Evolutionary conservation across 345 rosid species (phyloP).

Genomic region (Camelina sativa): DNA sequence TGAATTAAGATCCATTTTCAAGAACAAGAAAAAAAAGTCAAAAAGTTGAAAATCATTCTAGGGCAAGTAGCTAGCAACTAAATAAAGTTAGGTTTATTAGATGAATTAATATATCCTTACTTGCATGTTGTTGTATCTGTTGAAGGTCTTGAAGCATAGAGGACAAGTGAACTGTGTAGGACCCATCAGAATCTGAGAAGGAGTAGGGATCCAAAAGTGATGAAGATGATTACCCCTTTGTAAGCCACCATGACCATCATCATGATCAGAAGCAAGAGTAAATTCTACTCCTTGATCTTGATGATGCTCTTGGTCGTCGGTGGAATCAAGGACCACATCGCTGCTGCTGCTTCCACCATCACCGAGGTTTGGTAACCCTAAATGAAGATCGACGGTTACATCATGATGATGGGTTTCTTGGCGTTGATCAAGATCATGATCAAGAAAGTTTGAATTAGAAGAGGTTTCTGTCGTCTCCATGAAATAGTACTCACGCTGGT

Average conservation of each 20-base stretch:
- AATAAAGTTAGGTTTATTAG: constrained; percentile 28
- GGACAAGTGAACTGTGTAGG: constrained; percentile 99
- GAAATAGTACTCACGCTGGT: constrained; percentile 50
- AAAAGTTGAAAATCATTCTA: constrained; percentile 30
- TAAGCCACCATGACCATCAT: constrained; percentile 40
- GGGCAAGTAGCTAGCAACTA: constrained; percentile 13
- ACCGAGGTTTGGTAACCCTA: constrained; percentile 71
- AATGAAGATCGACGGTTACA: constrained; percentile 79
- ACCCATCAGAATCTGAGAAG: constrained; percentile 94
- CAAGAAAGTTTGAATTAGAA: constrained; percentile 33
- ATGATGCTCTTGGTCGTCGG: constrained; percentile 32
- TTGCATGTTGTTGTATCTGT: constrained; percentile 99
- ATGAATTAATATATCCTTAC: constrained; percentile 44
- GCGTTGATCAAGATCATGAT: constrained; percentile 43
- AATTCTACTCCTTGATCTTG: constrained; percentile 56
- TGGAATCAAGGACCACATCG: constrained; percentile 33
- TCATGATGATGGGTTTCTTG: constrained; percentile 46
- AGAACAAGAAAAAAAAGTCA: constrained; percentile 29
- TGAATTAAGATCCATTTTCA: constrained; percentile 14
- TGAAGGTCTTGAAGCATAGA: constrained; percentile 98
- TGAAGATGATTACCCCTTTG: constrained; percentile 82
- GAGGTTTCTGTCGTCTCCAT: constrained; percentile 45
- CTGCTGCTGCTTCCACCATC: constrained; percentile 42
- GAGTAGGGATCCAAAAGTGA: constrained; percentile 97
- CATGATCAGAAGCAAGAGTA: constrained; percentile 46